phyloP scores from a whole-genome alignment of 352 stramenopile genomes.

The Globisporangium middletonii region DNA sequence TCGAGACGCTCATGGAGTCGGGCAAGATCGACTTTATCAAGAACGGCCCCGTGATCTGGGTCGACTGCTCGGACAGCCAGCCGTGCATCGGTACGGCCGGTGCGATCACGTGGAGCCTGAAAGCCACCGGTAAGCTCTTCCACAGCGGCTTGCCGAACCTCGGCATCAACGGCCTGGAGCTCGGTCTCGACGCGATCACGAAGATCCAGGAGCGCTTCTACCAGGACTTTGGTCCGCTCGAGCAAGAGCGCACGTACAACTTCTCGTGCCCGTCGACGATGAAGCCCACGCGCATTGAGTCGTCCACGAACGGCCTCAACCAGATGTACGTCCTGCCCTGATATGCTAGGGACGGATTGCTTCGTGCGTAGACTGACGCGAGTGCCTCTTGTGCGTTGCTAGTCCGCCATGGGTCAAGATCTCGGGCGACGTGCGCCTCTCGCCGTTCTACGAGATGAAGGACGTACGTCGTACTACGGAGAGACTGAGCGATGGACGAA shows the following conservation, averaged over 20 bases:
- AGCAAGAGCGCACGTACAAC: slow-evolving; percentile 87
- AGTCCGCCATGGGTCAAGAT: slow-evolving; percentile 89
- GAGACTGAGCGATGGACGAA: background rate
- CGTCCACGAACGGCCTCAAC: slow-evolving; percentile 73
- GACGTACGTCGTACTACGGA: slow-evolving; percentile 40
- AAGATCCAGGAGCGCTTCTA: slow-evolving; percentile 90
- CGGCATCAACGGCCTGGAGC: slow-evolving; percentile 88
- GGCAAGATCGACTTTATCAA: slow-evolving; percentile 91
- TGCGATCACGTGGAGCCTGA: slow-evolving; percentile 85
- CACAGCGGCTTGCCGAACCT: slow-evolving; percentile 88
- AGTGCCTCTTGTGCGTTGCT: background rate
- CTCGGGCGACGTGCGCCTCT: slow-evolving; percentile 87
- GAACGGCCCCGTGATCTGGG: slow-evolving; percentile 89
- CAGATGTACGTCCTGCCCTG: slow-evolving; percentile 50
- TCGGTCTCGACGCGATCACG: slow-evolving; percentile 79
- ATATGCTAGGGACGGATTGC: background rate
- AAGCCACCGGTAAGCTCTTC: slow-evolving; percentile 89
- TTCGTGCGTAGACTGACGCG: background rate
- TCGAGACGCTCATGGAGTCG: slow-evolving; percentile 85
- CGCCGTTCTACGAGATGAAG: slow-evolving; percentile 90
- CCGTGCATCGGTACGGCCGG: slow-evolving; percentile 90
- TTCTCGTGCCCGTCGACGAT: slow-evolving; percentile 86
- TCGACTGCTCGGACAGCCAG: slow-evolving; percentile 90
- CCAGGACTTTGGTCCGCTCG: slow-evolving; percentile 77
- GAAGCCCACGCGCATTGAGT: slow-evolving; percentile 84